phyloP scores from a whole-genome alignment of 805 yeast genomes.

The Wickerhamiella kurtzmanii region DNA sequence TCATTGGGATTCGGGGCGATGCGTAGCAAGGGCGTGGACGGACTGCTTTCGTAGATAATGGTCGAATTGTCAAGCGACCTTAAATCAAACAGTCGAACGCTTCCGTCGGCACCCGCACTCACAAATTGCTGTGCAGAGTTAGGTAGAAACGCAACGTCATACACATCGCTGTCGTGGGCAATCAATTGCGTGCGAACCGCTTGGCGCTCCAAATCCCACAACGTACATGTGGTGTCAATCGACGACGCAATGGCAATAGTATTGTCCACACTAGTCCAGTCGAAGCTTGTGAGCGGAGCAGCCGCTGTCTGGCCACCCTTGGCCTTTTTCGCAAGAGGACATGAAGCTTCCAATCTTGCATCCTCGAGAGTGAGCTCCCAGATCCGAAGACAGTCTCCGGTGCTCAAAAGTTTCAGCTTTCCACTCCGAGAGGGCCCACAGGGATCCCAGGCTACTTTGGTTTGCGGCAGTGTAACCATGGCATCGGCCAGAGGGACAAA shows the following conservation, averaged over 20 bases:
- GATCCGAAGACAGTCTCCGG: slow-evolving; percentile 58
- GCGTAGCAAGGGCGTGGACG: slow-evolving; percentile 49
- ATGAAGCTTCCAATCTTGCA: slow-evolving; percentile 28
- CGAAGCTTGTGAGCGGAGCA: slow-evolving; percentile 89
- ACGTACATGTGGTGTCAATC: slow-evolving; percentile 92
- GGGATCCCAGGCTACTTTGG: slow-evolving; percentile 65
- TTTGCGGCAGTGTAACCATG: slow-evolving; percentile 51
- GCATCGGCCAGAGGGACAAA: slow-evolving; percentile 33
- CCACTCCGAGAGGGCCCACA: slow-evolving; percentile 24
- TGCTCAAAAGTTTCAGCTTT: slow-evolving; percentile 40
- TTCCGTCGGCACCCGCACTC: slow-evolving; percentile 91
- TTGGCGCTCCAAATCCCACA: slow-evolving; percentile 71
- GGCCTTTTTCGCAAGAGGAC: slow-evolving; percentile 30
- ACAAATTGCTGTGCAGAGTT: slow-evolving; percentile 69
- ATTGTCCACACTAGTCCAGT: slow-evolving; percentile 72
- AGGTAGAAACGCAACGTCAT: slow-evolving; percentile 74
- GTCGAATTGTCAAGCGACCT: slow-evolving; percentile 86
- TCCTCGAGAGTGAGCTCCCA: slow-evolving; percentile 37
- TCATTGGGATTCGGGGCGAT: slow-evolving; percentile 69
- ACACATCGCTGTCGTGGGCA: slow-evolving; percentile 93
- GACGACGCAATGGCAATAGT: slow-evolving; percentile 67
- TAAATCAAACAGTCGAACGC: slow-evolving; percentile 82
- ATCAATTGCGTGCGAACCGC: slow-evolving; percentile 82
- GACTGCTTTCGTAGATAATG: slow-evolving; percentile 60
- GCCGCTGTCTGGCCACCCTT: slow-evolving; percentile 21